phyloP scores from a whole-genome alignment of 257 asterid genomes.

The Capsicum chinense region DNA sequence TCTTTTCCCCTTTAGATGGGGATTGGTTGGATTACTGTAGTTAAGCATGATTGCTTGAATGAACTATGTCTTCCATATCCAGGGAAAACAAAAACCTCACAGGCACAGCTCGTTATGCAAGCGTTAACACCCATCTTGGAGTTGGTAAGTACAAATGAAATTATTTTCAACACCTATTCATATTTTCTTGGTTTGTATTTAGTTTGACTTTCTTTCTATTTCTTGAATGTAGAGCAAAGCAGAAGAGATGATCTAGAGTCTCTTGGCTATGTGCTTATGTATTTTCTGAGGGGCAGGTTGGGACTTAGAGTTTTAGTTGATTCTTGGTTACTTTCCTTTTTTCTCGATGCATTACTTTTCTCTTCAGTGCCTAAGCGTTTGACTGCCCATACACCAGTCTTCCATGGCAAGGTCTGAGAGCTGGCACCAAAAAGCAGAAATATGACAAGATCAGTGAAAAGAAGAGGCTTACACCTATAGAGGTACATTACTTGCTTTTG shows the following conservation, averaged over 20 bases:
- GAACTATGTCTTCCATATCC: conserved; percentile 32
- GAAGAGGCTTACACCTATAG: conserved; percentile 48
- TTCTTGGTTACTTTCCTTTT: not conserved
- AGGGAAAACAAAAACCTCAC: conserved; percentile 97
- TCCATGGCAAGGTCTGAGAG: conserved; percentile 57
- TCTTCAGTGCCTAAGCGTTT: conserved; percentile 15
- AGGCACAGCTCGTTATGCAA: conserved; percentile 97
- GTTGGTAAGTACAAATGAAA: conserved; percentile 62
- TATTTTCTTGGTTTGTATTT: not conserved
- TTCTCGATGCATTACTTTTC: not conserved
- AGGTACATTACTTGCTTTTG: conserved; percentile 41
- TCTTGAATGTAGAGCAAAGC: conserved; percentile 71
- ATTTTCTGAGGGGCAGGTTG: conserved; percentile 90
- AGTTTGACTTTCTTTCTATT: conserved; percentile 25
- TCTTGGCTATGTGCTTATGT: conserved; percentile 90
- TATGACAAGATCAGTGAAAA: conserved; percentile 50
- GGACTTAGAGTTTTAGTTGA: not conserved
- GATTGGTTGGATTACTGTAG: conserved; percentile 21
- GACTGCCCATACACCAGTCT: conserved; percentile 38
- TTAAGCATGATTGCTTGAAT: not conserved
- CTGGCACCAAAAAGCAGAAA: conserved; percentile 49
- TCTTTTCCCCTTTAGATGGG: conserved; percentile 4
- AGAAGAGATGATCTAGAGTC: conserved; percentile 94
- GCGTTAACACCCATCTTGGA: conserved; percentile 96
- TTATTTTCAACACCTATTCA: conserved; percentile 15